Percentiles rank a stretch among this genome's conserved stretches.
phyloP scores from a whole-genome alignment of 495 filamentous ascomycete genomes.

The Aspergillus leporis region DNA sequence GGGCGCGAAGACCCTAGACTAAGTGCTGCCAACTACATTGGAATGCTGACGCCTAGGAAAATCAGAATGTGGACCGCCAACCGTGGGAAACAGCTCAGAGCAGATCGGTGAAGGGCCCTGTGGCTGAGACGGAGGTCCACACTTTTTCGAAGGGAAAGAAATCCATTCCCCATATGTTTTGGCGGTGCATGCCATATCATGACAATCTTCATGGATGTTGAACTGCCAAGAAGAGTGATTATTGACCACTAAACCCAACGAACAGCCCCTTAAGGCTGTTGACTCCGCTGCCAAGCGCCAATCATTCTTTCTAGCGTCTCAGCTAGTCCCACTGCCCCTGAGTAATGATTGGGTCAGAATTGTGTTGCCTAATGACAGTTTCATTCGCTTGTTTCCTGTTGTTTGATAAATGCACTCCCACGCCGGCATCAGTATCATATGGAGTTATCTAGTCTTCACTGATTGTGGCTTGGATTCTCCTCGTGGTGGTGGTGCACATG shows the following conservation, averaged over 20 bases:
- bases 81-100: neutral
- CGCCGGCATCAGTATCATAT: too few species aligned
- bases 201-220: too few species aligned
- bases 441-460: too few species aligned
- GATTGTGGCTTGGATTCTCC: too few species aligned
- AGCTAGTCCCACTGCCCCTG: neutral
- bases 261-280: conserved; percentile 2
- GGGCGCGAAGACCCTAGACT: too few species aligned
- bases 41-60: neutral
- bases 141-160: too few species aligned
- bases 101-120: neutral
- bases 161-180: neutral
- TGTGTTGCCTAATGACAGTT: conserved; percentile 1
- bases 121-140: neutral
- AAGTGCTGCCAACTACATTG: neutral
- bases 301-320: neutral
- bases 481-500: too few species aligned
- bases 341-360: neutral
- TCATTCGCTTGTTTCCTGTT: neutral
- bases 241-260: neutral
- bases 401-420: neutral
- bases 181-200: neutral
- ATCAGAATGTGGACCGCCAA: neutral
- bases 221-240: neutral
- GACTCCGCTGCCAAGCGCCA: neutral